These are phyloP conservation scores for Posidonia australis DNA, from an alignment of 106 monocot genomes.

Conservation along the genomic window DNA sequence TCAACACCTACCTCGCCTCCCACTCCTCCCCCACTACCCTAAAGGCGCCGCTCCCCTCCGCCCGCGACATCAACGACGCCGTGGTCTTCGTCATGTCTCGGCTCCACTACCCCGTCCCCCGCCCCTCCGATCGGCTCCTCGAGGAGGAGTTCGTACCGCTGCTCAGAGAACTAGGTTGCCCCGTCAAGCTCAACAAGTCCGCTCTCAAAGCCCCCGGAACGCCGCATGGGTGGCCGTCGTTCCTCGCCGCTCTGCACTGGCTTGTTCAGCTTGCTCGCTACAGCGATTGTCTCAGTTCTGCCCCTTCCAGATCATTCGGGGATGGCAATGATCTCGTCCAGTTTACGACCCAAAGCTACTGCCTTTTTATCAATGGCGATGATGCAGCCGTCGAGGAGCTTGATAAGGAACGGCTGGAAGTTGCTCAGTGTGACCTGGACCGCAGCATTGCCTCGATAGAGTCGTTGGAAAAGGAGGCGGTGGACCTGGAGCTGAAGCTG, in stretches of 20 bases:
- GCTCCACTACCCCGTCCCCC: constrained; percentile 25
- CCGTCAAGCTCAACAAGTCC: constrained; percentile 57
- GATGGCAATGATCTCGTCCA: constrained; percentile 21
- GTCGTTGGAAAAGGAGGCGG: constrained; percentile 29
- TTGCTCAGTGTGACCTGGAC: constrained; percentile 14
- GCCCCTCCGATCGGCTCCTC: constrained; percentile 14
- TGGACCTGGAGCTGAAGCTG: constrained; percentile 33
- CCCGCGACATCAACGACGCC: no score
- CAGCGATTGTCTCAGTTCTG: constrained; percentile 23
- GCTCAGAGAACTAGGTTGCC: constrained; percentile 44
- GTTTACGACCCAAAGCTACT: constrained; percentile 39
- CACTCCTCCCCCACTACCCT: no score
- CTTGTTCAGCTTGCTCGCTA: constrained; percentile 48
- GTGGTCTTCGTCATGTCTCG: not conserved
- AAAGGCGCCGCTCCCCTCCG: no score
- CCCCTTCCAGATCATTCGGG: not conserved
- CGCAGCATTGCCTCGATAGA: constrained; percentile 5
- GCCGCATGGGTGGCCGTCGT: constrained; percentile 73
- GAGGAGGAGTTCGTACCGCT: constrained; percentile 45
- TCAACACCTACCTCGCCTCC: no score
- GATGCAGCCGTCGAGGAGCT: constrained; percentile 44
- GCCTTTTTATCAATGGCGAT: constrained; percentile 55
- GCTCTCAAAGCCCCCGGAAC: constrained; percentile 68
- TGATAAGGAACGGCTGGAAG: constrained; percentile 35
- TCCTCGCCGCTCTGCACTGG: constrained; percentile 63